A percentile compares a stretch with the other conserved stretches of the same genome.
These are phyloP conservation scores for Lathyrus tuberosus DNA, from an alignment of 306 rosid genomes.

Conservation along the genomic window DNA sequence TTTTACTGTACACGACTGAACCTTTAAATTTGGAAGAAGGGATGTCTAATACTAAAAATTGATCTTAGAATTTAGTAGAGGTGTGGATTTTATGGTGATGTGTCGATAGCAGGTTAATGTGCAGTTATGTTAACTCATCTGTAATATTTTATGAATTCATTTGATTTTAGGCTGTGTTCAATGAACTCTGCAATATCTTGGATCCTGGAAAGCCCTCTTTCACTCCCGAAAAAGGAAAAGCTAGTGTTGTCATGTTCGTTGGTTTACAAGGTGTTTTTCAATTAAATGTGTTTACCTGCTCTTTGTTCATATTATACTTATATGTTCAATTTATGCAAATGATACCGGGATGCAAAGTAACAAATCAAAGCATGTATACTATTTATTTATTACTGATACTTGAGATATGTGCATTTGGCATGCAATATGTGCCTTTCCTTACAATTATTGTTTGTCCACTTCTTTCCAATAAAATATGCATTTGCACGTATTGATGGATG, in stretches of 20 bases:
- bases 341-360: background rate
- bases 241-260: no score
- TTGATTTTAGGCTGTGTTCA: no score
- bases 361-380: background rate
- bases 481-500: background rate
- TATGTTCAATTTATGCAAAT: conserved; percentile 2
- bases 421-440: background rate
- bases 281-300: conserved; percentile 22
- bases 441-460: conserved; percentile 1
- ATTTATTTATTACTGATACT: background rate
- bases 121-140: no score
- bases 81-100: background rate
- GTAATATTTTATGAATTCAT: no score
- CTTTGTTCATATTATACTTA: conserved; percentile 9
- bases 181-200: no score
- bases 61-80: background rate
- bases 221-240: no score
- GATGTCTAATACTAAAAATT: background rate
- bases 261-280: no score
- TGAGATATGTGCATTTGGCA: background rate
- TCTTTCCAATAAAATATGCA: background rate
- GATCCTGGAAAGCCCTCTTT: no score
- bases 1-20: background rate
- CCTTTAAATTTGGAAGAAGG: background rate
- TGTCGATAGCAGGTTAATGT: background rate